These are phyloP conservation scores for Aspergillus saccharolyticus DNA, from an alignment of 495 filamentous ascomycete genomes.

Conservation along the genomic window DNA sequence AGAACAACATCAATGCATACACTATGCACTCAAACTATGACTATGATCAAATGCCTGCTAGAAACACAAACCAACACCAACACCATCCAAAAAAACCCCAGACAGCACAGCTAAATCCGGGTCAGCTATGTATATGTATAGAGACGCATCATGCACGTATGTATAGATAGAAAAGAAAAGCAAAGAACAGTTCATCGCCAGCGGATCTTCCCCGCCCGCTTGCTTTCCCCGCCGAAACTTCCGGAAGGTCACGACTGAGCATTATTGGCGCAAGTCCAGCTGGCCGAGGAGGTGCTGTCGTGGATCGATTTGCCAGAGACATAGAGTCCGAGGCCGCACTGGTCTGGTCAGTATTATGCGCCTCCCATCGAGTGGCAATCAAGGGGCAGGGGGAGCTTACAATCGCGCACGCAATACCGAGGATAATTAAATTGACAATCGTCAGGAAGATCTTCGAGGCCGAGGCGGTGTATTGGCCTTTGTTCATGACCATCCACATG, in stretches of 20 bases:
- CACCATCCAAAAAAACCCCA: neutral
- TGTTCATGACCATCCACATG: constrained; percentile 42
- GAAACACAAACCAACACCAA: constrained; percentile 3
- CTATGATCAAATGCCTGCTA: constrained; percentile 5
- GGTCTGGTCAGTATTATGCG: neutral
- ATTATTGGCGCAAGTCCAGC: constrained; percentile 4
- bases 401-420: constrained; percentile 30
- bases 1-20: too few relatives aligned
- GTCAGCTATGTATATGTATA: neutral
- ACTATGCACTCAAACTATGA: too few relatives aligned
- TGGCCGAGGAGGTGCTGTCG: constrained; percentile 2
- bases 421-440: constrained; percentile 25
- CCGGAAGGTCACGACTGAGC: neutral
- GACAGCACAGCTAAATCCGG: constrained; percentile 1
- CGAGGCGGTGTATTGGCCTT: constrained; percentile 26
- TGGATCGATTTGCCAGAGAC: constrained; percentile 2
- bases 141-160: neutral
- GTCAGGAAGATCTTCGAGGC: constrained; percentile 32
- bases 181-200: neutral
- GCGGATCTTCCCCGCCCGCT: neutral
- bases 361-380: neutral
- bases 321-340: constrained; percentile 11
- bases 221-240: too few relatives aligned
- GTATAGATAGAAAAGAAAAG: neutral
- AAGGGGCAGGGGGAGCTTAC: constrained; percentile 17